Conservation (phyloP, 768 basidiomycete genomes). For the Artomyces pyxidatus region DNA sequence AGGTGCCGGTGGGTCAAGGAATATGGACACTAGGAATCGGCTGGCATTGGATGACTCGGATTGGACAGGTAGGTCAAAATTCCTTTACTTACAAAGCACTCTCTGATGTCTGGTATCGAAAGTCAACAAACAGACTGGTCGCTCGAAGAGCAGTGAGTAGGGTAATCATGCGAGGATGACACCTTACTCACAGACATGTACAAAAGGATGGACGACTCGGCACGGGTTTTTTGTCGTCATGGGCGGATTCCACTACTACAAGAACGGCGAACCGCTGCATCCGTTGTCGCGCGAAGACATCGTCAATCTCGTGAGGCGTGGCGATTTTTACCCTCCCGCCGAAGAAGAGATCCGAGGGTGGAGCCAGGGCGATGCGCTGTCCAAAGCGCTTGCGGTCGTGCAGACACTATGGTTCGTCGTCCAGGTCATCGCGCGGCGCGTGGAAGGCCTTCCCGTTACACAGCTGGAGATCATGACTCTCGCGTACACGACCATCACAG, state of each 20-base stretch:
- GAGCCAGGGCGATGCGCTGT: not conserved
- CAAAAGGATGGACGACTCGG: slow-evolving; percentile 1
- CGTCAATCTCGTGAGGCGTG: slow-evolving; percentile 8
- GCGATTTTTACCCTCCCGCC: not conserved
- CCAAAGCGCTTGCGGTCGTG: not conserved
- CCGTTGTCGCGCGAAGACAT: slow-evolving; percentile 6
- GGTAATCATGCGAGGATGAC: not conserved
- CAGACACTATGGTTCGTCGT: not conserved
- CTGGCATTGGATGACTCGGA: no score
- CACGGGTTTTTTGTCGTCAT: slow-evolving; percentile 1
- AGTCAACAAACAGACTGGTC: not conserved
- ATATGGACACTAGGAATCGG: no score
- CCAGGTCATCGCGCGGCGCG: slow-evolving; percentile 17
- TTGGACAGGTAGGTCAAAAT: no score
- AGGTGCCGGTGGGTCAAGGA: no score
- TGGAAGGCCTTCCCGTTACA: no score
- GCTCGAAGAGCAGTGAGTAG: not conserved
- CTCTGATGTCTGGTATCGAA: no score
- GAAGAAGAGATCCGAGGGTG: not conserved
- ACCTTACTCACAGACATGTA: not conserved
- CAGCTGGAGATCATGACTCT: no score
- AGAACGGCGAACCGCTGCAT: not conserved
- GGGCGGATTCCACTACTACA: slow-evolving; percentile 1
- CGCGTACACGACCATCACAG: no score
- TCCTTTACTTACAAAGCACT: no score